Percentiles rank a stretch among this genome's conserved stretches.
Evolutionary conservation across 1,284 basidiomycete species (phyloP).

Genomic region (Puccinia horiana): DNA sequence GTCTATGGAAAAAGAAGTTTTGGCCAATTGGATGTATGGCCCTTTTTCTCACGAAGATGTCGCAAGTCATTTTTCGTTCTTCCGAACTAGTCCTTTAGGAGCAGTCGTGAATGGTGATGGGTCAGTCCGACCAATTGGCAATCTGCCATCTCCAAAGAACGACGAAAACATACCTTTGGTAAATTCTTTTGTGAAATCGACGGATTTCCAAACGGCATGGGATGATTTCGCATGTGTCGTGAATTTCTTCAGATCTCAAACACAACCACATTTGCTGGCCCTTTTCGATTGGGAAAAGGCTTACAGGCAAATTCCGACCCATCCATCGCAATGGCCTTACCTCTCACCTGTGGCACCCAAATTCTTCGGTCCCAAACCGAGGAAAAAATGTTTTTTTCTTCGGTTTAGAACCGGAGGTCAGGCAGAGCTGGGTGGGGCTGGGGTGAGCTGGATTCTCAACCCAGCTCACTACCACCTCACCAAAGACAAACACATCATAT

Average conservation of each 20-base stretch:
- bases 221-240: not conserved
- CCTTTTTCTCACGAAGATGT: slow-evolving; percentile 16
- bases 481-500: no score
- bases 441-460: no score
- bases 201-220: not conserved
- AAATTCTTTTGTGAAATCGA: slow-evolving; percentile 1
- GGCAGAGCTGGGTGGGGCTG: no score
- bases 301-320: no score
- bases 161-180: not conserved
- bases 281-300: slow-evolving; percentile 9
- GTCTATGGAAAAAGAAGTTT: not conserved
- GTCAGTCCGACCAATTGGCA: not conserved
- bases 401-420: no score
- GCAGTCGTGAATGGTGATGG: slow-evolving; percentile 27
- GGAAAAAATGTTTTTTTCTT: no score
- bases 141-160: not conserved
- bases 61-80: not conserved
- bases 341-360: no score
- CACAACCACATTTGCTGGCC: not conserved
- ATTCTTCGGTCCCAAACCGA: no score
- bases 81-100: no score
- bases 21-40: not conserved
- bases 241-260: not conserved
- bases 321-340: no score
- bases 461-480: no score